These are phyloP conservation scores for Imleria badia DNA, from an alignment of 768 basidiomycete species.

Conservation along the genomic window DNA sequence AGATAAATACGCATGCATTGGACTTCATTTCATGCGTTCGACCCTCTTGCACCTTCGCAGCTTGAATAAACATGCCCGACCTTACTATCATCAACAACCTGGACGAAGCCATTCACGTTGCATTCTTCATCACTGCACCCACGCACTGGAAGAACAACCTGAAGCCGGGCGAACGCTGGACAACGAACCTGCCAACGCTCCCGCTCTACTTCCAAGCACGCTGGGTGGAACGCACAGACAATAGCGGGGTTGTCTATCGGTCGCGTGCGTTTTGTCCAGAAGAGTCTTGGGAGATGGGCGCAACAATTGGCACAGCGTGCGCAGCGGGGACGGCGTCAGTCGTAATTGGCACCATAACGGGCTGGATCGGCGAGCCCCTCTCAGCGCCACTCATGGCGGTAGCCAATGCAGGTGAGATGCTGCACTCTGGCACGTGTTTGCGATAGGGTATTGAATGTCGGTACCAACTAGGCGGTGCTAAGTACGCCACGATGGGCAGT, in stretches of 20 bases:
- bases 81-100: constrained; percentile 21
- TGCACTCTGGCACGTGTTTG: background rate
- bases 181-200: constrained; percentile 6
- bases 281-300: constrained; percentile 22
- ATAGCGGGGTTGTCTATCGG: constrained; percentile 5
- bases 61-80: constrained; percentile 12
- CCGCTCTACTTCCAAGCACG: constrained; percentile 13
- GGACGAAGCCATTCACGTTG: constrained; percentile 18
- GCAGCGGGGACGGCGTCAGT: constrained; percentile 22
- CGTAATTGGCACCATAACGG: constrained; percentile 3
- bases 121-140: constrained; percentile 17
- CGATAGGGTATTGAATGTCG: background rate
- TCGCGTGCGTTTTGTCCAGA: constrained; percentile 13
- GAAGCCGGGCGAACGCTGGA: constrained; percentile 19
- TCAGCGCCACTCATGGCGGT: constrained; percentile 10
- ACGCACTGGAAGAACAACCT: constrained; percentile 19
- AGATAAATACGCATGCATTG: constrained; percentile 1
- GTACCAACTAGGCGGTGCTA: constrained; percentile 3
- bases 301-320: constrained; percentile 14
- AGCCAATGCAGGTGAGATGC: constrained; percentile 9
- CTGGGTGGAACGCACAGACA: constrained; percentile 15
- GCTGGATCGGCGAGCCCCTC: constrained; percentile 1
- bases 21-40: too few relatives aligned
- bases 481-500: constrained; percentile 4
- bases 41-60: background rate